These are phyloP conservation scores for Xylaria bambusicola DNA, from an alignment of 495 filamentous ascomycete genomes.

Conservation along the genomic window DNA sequence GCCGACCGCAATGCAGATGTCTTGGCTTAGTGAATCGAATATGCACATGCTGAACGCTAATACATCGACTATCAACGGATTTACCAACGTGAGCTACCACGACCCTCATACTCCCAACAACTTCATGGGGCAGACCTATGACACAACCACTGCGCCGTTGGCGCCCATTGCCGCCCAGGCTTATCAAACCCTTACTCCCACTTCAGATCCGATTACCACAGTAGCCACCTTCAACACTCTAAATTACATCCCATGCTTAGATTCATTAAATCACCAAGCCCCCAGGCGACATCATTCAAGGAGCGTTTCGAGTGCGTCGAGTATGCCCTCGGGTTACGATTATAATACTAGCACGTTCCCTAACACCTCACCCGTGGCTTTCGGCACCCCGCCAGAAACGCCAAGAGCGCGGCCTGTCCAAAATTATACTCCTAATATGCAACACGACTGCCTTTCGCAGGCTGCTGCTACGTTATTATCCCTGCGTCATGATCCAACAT, in stretches of 20 bases:
- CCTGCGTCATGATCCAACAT: conserved; percentile 12
- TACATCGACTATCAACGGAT: conserved; percentile 8
- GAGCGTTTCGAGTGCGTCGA: conserved; percentile 20
- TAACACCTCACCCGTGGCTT: conserved; percentile 10
- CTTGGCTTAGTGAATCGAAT: conserved; percentile 20
- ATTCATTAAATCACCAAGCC: conserved; percentile 5
- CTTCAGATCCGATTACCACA: conserved; percentile 15
- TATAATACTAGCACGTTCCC: conserved; percentile 7
- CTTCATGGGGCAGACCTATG: conserved; percentile 9
- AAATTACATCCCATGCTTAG: conserved; percentile 16
- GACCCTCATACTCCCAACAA: conserved; percentile 2
- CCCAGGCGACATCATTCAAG: conserved; percentile 16
- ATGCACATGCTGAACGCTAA: conserved; percentile 12
- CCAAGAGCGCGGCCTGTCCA: conserved; percentile 13
- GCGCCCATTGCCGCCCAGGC: conserved; percentile 5
- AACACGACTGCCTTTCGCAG: conserved; percentile 21
- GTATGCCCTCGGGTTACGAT: conserved; percentile 14
- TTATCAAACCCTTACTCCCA: conserved; percentile 10
- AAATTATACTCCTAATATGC: conserved; percentile 4
- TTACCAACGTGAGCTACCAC: conserved; percentile 10
- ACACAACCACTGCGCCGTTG: conserved; percentile 1
- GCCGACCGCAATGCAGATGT: conserved; percentile 10
- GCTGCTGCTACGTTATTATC: conserved; percentile 16
- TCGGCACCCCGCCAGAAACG: conserved; percentile 20
- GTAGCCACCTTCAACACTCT: conserved; percentile 12